Evolutionary conservation across 2,329 filamentous ascomycete genomes (phyloP), one percentile per base, ranked within the genome.

Genomic region (Aspergillus sergii): DNA sequence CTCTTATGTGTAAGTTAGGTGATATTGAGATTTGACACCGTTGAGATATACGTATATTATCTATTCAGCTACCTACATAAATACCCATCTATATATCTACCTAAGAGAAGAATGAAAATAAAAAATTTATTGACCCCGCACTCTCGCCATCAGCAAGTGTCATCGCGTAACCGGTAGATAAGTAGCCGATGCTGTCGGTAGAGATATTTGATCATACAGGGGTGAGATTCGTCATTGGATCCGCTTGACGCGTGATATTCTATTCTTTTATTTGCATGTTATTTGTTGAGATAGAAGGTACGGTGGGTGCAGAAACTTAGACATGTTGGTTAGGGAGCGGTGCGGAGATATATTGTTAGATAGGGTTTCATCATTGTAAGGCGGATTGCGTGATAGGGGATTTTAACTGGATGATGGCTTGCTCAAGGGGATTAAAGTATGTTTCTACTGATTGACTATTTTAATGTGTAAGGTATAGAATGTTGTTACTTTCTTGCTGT

Each of bases 151-250:
- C 53, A 41, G 36, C 46, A 30, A 30, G 26, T 26, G 9, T 28
- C 63, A 67, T 67, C 58, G 62, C 65, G 66, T 46, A 57, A 68
- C 45, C 23, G 23, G 23, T 14, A 28, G 45, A 16, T 28, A 16
- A 9, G 4, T 41, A 41, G 21, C 43, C 21, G 21, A 23, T 48
- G 14, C 45, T 48, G 21, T 26, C 23, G 23, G 23, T 48, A 23
- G 19, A 21, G 11, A 2, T 46, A 4, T 3, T 10, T 11, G 19
- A 11, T 43, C 1, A 21, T 14, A n/a, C 41, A 32, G 48, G 23
- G 32, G 58, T 23, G 26, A 48, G 11, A 68, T 70, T 71, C 69
- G 70, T 61, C 67, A 72, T 72, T 50, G 32, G 63, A 62, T 58
- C 69, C 65, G 67, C 63, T 59, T 50, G 57, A 64, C 59, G 55